Evolutionary conservation across 306 rosid species (phyloP).

Genomic region (Astragalus membranaceus): DNA sequence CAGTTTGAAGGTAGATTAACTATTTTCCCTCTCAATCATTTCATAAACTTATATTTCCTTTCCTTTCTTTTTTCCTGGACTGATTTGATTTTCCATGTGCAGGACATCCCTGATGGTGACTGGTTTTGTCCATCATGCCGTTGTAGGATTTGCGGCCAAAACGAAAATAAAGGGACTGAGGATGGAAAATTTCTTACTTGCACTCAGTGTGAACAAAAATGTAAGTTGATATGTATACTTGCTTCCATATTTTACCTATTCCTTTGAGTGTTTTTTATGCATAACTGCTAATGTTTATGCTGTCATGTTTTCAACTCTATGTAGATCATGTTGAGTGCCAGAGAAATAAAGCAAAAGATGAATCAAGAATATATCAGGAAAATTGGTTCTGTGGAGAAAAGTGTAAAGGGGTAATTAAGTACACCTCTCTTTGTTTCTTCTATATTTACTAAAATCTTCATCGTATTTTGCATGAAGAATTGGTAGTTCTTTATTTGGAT

Average conservation of each 20-base stretch:
- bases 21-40: constrained; percentile 3
- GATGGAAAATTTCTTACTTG: constrained; percentile 41
- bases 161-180: constrained; percentile 21
- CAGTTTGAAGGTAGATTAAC: constrained; percentile 53
- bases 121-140: constrained; percentile 88
- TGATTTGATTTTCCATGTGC: constrained; percentile 14
- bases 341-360: constrained; percentile 15
- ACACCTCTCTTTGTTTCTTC: neutral
- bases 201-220: constrained; percentile 70
- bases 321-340: constrained; percentile 68
- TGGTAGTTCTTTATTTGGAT: neutral
- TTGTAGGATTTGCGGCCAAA: constrained; percentile 57
- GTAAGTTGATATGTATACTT: constrained; percentile 33
- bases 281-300: neutral
- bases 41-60: neutral
- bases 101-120: constrained; percentile 86
- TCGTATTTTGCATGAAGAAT: neutral
- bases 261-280: neutral
- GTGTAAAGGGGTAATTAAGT: constrained; percentile 53
- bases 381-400: constrained; percentile 57
- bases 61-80: neutral
- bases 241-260: constrained; percentile 11
- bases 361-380: constrained; percentile 19
- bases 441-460: neutral
- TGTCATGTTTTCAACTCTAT: constrained; percentile 19